A percentile compares a stretch with the other conserved stretches of the same genome.
Evolutionary conservation across 129 eudicot genomes (phyloP).

Genomic region (Daucus carota): DNA sequence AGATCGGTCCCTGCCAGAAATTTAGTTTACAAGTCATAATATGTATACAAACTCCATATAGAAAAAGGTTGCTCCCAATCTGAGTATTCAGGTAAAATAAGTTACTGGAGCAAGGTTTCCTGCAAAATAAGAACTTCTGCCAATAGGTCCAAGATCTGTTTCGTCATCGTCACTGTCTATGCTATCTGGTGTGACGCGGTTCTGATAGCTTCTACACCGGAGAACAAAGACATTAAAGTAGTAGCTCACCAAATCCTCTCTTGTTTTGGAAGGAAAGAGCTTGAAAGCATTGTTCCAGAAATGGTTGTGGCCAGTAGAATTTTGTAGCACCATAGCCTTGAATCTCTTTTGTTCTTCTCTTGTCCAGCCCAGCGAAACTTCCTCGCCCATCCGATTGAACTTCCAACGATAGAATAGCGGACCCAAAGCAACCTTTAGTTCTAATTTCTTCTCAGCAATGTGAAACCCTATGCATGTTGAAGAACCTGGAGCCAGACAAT

Average conservation of each 20-base stretch:
- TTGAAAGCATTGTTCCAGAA: constrained; percentile 41
- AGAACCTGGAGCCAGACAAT: constrained; percentile 41
- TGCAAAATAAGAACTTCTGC: constrained; percentile 52
- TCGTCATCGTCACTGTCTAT: constrained; percentile 88
- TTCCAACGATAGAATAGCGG: constrained; percentile 53
- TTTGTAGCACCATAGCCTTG: constrained; percentile 33
- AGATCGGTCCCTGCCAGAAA: neutral
- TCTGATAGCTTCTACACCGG: constrained; percentile 62
- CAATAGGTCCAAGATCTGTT: constrained; percentile 49
- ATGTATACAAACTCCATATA: neutral
- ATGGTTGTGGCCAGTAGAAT: constrained; percentile 20
- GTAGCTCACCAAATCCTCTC: constrained; percentile 62
- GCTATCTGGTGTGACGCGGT: constrained; percentile 49
- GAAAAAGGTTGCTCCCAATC: constrained; percentile 28
- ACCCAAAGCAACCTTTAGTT: constrained; percentile 45
- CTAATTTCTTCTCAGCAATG: constrained; percentile 55
- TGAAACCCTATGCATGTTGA: constrained; percentile 61
- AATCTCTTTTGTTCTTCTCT: constrained; percentile 52
- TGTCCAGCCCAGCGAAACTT: constrained; percentile 71
- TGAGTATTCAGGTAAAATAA: constrained; percentile 24
- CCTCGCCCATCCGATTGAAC: constrained; percentile 80
- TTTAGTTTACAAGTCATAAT: neutral
- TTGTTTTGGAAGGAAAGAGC: constrained; percentile 44
- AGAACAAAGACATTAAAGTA: constrained; percentile 63
- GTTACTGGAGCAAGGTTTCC: constrained; percentile 27